Percentiles rank a stretch among this genome's conserved stretches.
Conservation (phyloP, 176 grass and related monocot species). For the Luzula sylvatica region DNA sequence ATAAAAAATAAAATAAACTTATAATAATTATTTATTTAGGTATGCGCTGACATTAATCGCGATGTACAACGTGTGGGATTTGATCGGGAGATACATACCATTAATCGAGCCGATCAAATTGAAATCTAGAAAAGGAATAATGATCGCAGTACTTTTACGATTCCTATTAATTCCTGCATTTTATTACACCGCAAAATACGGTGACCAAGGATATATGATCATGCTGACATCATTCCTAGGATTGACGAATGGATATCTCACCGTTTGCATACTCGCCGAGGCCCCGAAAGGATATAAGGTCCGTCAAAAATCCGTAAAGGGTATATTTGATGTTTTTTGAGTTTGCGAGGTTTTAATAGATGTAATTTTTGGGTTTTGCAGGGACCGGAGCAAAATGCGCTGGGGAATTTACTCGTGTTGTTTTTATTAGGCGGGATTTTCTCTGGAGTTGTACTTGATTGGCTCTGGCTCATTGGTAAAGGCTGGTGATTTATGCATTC, state of each 20-base stretch:
- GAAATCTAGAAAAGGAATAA: conserved; percentile 42
- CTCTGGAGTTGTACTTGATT: conserved; percentile 35
- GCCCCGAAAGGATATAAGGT: conserved; percentile 67
- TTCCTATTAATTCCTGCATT: conserved; percentile 56
- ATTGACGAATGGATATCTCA: conserved; percentile 50
- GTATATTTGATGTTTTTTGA: neutral
- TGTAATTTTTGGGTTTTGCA: conserved; percentile 18
- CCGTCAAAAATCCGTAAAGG: neutral
- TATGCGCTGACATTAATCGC: conserved; percentile 56
- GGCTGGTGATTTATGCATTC: conserved; percentile 34
- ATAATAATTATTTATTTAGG: conserved; percentile 22
- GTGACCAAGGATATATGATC: conserved; percentile 64
- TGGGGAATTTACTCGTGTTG: conserved; percentile 54
- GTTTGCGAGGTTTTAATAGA: neutral
- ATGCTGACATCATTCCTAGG: conserved; percentile 45
- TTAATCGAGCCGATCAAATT: conserved; percentile 34
- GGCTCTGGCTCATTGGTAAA: conserved; percentile 71
- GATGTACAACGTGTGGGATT: conserved; percentile 48
- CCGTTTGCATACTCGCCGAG: conserved; percentile 47
- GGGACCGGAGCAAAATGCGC: conserved; percentile 66
- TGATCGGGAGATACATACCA: conserved; percentile 70
- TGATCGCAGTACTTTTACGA: conserved; percentile 20
- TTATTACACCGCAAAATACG: conserved; percentile 60
- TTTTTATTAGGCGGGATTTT: conserved; percentile 44
- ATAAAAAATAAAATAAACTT: neutral